These are phyloP conservation scores for Kurtzmaniella quercitrusa DNA, from an alignment of 1,139 yeast species.

Conservation along the genomic window DNA sequence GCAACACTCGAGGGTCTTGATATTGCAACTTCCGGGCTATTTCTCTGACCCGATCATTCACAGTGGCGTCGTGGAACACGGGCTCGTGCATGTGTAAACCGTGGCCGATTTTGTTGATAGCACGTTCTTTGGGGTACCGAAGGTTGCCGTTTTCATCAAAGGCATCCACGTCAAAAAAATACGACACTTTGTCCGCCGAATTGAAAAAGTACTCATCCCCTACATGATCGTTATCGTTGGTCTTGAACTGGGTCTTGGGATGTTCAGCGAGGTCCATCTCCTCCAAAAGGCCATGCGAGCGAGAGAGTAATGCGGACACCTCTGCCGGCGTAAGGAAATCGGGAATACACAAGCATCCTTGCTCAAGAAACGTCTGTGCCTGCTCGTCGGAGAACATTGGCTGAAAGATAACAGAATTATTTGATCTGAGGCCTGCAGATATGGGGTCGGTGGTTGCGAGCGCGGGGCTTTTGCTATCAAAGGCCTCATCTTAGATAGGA, in stretches of 20 bases:
- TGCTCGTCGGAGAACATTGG: slow-evolving; percentile 32
- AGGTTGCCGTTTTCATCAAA: slow-evolving; percentile 50
- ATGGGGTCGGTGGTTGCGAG: neutral
- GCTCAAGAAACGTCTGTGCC: slow-evolving; percentile 38
- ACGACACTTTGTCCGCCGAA: slow-evolving; percentile 66
- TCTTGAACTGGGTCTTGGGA: slow-evolving; percentile 69
- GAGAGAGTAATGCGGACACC: slow-evolving; percentile 33
- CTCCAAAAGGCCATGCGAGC: slow-evolving; percentile 42
- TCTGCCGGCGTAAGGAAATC: slow-evolving; percentile 45
- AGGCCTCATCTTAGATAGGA: neutral
- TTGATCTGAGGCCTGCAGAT: neutral
- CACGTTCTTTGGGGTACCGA: slow-evolving; percentile 46
- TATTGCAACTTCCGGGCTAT: slow-evolving; percentile 53
- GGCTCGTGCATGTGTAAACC: slow-evolving; percentile 59
- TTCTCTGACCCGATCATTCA: slow-evolving; percentile 44
- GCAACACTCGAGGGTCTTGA: slow-evolving; percentile 66
- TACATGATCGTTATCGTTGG: slow-evolving; percentile 60
- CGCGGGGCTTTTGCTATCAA: neutral
- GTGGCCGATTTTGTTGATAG: slow-evolving; percentile 79
- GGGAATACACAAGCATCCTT: slow-evolving; percentile 64
- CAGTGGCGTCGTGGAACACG: slow-evolving; percentile 46
- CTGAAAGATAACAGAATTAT: neutral
- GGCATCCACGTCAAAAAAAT: slow-evolving; percentile 72
- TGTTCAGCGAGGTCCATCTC: slow-evolving; percentile 54
- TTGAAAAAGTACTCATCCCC: slow-evolving; percentile 72